Evolutionary conservation across 2,329 filamentous ascomycete species (phyloP), one percentile per base, ranked within the genome.

Genomic region (Acrodontium crateriforme): DNA sequence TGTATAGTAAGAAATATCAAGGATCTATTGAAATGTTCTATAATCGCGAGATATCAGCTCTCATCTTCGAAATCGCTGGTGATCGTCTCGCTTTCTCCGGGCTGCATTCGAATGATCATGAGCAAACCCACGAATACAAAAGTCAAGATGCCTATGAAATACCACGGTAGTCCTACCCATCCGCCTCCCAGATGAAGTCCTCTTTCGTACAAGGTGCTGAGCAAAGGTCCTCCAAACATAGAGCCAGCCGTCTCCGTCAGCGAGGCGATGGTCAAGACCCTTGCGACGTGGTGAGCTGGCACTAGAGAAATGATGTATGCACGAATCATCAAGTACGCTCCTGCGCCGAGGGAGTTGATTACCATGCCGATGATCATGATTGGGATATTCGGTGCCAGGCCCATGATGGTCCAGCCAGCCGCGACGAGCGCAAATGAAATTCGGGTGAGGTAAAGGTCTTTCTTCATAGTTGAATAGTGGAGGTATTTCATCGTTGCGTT

Each of bases 261-360:
- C 2, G 59, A 56, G 7, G 73, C 52, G 3, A 65, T 50, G 4
- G 62, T 65, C 42, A 71, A 73, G 14, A 71, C 49, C 0, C 62
- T 61, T 13, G 65, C 69, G 9, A 70, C 54, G 4, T 69, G 62
- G 32, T 67, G 59, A 13, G 60, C 55, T 37, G 68, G 65, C 9
- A 73, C 63, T 8, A 71, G 42, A 7, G 58, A 56, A 24, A 63
- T 69, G n/a, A 71, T 44, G 5, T 72, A 46, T 3, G 60, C 63
- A 18, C 69, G 57, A 11, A 63, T 44, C 1, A 69, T 41, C 0
- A 60, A 40, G 0, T 41, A 28, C 24, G 62, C 56, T 5, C 67
- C 66, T 9, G 40, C 39, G 0, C 69, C 67, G 1, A 66, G 35
- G 3, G 59, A 59, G 9, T 58, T 55, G 9, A 65, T 46, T 13